Percentiles rank a stretch among this genome's conserved stretches.
Evolutionary conservation across 306 rosid genomes (phyloP).

Genomic region (Sophora flavescens): DNA sequence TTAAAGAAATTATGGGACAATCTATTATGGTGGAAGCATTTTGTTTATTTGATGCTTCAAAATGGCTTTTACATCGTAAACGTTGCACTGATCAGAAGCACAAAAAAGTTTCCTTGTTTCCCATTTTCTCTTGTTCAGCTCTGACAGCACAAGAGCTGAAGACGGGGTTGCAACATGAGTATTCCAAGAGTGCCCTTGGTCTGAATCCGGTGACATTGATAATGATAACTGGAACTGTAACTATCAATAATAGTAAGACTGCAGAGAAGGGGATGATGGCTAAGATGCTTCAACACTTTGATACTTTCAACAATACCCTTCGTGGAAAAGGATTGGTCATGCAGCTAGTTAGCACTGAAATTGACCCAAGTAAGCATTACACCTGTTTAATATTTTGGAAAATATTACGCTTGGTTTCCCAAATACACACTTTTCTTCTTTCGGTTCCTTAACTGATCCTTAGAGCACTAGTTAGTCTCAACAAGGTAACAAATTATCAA

Average conservation of each 20-base stretch:
- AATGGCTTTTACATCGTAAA: slow-evolving; percentile 3
- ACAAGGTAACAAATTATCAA: no score
- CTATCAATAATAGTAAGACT: slow-evolving; percentile 14
- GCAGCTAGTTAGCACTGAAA: slow-evolving; percentile 51
- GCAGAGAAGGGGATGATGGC: slow-evolving; percentile 30
- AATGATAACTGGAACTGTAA: slow-evolving; percentile 13
- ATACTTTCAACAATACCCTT: not conserved
- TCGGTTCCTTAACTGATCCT: no score
- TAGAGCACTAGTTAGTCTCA: no score
- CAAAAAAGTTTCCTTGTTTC: not conserved
- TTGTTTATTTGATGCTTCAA: no score
- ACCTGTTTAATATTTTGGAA: no score
- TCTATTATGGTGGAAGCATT: slow-evolving; percentile 9
- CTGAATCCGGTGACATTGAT: slow-evolving; percentile 7
- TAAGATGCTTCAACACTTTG: slow-evolving; percentile 35
- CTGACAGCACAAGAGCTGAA: not conserved
- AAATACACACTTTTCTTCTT: no score
- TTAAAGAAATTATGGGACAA: slow-evolving; percentile 37
- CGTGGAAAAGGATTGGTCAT: slow-evolving; percentile 29
- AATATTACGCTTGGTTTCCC: no score
- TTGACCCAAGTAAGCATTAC: slow-evolving; percentile 47
- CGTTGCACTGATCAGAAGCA: not conserved
- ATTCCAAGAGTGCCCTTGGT: not conserved
- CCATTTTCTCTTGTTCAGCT: slow-evolving; percentile 2
- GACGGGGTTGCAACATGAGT: slow-evolving; percentile 5